A percentile compares a stretch with the other conserved stretches of the same genome.
These are phyloP conservation scores for Corynascus novoguineensis DNA, from an alignment of 495 filamentous ascomycete genomes.

Conservation along the genomic window DNA sequence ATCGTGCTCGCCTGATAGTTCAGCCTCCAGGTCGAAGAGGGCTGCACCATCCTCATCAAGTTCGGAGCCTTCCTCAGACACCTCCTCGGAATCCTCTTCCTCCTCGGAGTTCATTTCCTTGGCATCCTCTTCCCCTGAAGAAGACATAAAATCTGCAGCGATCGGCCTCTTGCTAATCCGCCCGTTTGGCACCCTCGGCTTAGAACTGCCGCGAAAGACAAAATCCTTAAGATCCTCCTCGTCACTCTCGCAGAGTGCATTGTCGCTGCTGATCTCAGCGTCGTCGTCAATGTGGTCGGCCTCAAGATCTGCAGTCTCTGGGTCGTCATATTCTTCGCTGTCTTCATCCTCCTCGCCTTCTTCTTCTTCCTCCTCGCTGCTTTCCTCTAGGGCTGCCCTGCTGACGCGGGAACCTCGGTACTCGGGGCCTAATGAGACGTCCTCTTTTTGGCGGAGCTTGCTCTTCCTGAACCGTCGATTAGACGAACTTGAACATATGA, in stretches of 20 bases:
- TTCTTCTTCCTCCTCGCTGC: slow-evolving; percentile 33
- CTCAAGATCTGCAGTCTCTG: slow-evolving; percentile 43
- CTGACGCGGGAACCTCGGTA: slow-evolving; percentile 79
- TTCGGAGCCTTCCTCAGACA: slow-evolving; percentile 28
- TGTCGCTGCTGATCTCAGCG: slow-evolving; percentile 57
- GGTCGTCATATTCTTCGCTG: slow-evolving; percentile 43
- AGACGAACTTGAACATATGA: not conserved
- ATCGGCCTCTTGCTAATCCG: slow-evolving; percentile 34
- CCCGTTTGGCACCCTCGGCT: slow-evolving; percentile 30
- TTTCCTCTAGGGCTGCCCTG: slow-evolving; percentile 57
- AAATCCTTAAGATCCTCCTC: slow-evolving; percentile 53
- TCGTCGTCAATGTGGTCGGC: slow-evolving; percentile 47
- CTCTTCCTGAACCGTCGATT: slow-evolving; percentile 56
- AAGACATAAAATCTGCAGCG: slow-evolving; percentile 49
- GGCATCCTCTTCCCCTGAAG: slow-evolving; percentile 35
- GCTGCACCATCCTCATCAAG: slow-evolving; percentile 24
- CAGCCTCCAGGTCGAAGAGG: slow-evolving; percentile 26
- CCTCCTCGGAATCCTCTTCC: slow-evolving; percentile 18
- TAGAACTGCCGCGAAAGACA: slow-evolving; percentile 50
- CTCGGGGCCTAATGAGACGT: slow-evolving; percentile 62
- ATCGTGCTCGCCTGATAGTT: slow-evolving; percentile 37
- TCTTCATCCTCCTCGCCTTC: slow-evolving; percentile 33
- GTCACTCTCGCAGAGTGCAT: slow-evolving; percentile 56
- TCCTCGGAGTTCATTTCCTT: slow-evolving; percentile 28
- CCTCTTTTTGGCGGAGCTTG: slow-evolving; percentile 71